A percentile compares a stretch with the other conserved stretches of the same genome.
Evolutionary conservation across 371 early-diverging fungal species (phyloP).

Genomic region (Coelomomyces lativittatus): DNA sequence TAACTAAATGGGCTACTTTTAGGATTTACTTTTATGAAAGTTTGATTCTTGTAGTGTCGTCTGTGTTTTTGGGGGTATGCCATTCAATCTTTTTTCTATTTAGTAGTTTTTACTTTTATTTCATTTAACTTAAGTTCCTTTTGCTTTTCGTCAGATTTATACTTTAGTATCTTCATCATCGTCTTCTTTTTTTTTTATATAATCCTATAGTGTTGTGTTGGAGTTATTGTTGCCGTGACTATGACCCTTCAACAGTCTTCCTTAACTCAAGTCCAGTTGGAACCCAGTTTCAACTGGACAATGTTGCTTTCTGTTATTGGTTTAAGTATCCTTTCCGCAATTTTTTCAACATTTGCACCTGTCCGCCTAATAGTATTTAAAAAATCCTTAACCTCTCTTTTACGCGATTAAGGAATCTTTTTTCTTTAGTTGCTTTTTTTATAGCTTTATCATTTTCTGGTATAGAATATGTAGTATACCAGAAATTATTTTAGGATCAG

Average conservation of each 20-base stretch:
- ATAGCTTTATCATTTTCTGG: too few species aligned
- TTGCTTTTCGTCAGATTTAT: too few species aligned
- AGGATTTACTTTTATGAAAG: conserved; percentile 8
- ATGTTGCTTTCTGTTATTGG: neutral
- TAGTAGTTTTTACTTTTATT: neutral
- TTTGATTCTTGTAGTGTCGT: conserved; percentile 3
- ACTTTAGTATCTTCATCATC: neutral
- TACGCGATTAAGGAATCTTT: too few species aligned
- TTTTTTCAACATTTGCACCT: conserved; percentile 3
- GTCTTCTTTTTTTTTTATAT: neutral
- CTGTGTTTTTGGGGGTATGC: conserved; percentile 7
- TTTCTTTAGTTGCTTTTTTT: too few species aligned
- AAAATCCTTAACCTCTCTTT: neutral
- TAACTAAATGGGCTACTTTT: conserved; percentile 3
- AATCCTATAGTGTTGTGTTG: neutral
- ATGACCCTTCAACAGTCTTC: conserved; percentile 2
- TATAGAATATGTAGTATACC: too few species aligned
- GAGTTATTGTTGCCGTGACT: conserved; percentile 3
- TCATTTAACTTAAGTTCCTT: neutral
- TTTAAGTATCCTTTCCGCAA: neutral
- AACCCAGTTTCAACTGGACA: neutral
- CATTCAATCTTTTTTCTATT: neutral
- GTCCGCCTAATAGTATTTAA: neutral
- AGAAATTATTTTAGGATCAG: too few species aligned
- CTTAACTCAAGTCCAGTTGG: conserved; percentile 2